Evolutionary conservation across 495 filamentous ascomycete species (phyloP), one percentile per base, ranked within the genome.

Genomic region (Monascus purpureus): DNA sequence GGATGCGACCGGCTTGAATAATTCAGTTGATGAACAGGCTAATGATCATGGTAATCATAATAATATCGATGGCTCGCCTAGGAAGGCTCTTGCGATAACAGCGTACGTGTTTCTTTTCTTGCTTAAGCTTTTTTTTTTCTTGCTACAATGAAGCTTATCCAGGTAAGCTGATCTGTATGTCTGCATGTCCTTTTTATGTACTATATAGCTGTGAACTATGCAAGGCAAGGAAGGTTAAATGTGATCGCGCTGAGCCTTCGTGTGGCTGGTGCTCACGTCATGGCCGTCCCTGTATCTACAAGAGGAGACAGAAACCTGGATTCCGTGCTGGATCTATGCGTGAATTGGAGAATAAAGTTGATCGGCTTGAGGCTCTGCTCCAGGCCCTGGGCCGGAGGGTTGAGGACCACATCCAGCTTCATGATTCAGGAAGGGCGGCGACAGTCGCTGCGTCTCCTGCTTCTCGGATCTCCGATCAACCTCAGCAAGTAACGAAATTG

Each of bases 231-330:
- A 81, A 81, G 58, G 72, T 76, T 13, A 76, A 75, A 63, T 76
- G 20, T 22, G 20, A 22, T 22, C 20, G 20, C 20, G 72, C 49
- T 71, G 23, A 80, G 33, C 80, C 80, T 12, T 66, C 65, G 20
- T 85, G 80, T 50, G 79, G 80, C 23, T 83, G 79, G 79, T 84
- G 79, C 42, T 61, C 59, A 39, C 68, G 76, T 29, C 82, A 83
- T 43, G 61, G 63, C 2, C 70, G 73, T 16, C 31, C 46, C 5
- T 82, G 77, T 60, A 73, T 78, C 43, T 82, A 82, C 52, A 77
- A 72, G 45, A 73, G 75, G 39, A 65, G 77, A 14, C 80, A 79
- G 62, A 80, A 80, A 46, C 77, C 77, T 11, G 77, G 75, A 0
- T 53, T 81, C 16, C 55, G 77, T 33, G 80, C 80, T 23, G 80